Evolutionary conservation across 352 stramenopile genomes (phyloP), one percentile per base, ranked within the genome.

Genomic region (Globisporangium spinosum): DNA sequence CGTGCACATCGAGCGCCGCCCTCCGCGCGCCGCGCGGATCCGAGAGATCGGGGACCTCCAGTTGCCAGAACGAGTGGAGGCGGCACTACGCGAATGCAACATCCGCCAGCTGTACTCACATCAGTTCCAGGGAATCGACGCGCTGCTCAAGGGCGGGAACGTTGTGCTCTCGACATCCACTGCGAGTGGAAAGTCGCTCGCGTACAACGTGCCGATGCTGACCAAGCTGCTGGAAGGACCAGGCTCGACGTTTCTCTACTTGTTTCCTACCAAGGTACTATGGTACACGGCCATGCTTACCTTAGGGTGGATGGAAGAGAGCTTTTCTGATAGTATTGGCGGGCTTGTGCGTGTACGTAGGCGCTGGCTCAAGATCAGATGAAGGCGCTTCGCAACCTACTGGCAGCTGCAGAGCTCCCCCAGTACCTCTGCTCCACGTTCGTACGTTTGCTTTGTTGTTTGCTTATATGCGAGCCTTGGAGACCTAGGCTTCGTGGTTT

Each of bases 321-420:
- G 20, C 17, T 8, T 29, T 47, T 22, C 6, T 29, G 12, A n/a
- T 61, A 38, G 7, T 12, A 38, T 2, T 23, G 25, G 29, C 13
- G 22, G 40, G 9, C 2, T 15, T 29, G 54, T 15, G 10, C 47
- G 22, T 35, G 2, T 69, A 7, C n/a, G 13, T 45, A 84, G 72
- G 97, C 97, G 32, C 78, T 99, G 9, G 98, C 98, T 0, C 97
- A 99, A 75, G 98, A 99, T 83, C 98, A 99, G 76, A 78, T 98
- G 13, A 91, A 94, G 54, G 95, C 96, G 57, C 71, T 98, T 23
- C 77, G 83, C 54, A 67, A 69, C 32, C 79, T 98, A 8, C 69
- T 98, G 22, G 67, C 80, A 43, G 77, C 83, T 22, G 77, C 77
- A n/a, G 66, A 71, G 5, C 68, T 91, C 3, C 77, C 82, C 0